phyloP scores from a whole-genome alignment of 2,329 filamentous ascomycete genomes.

The Pseudogymnoascus destructans region DNA sequence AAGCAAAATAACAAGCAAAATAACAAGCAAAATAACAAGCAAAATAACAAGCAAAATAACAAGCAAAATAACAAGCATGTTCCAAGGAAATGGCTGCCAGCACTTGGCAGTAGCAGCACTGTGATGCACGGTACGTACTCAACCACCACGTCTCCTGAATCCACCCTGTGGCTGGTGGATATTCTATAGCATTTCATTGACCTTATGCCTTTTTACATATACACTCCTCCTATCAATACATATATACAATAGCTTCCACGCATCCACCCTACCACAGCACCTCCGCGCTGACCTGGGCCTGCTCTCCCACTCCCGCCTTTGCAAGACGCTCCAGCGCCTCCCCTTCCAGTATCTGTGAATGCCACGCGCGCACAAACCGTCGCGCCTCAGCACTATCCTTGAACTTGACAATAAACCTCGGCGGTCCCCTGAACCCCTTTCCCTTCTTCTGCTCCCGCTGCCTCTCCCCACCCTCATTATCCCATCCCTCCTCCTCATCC shows the following conservation, averaged over 20 bases:
- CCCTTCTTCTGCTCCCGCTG: neutral
- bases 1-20: too few relatives aligned
- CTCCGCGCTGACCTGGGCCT: constrained; percentile 32
- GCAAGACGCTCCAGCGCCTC: neutral
- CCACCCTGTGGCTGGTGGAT: neutral
- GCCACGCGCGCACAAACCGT: constrained; percentile 39
- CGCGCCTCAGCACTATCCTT: constrained; percentile 25
- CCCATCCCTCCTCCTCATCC: neutral
- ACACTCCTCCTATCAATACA: neutral
- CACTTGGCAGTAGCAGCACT: neutral
- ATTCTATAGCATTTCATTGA: neutral
- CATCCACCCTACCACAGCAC: constrained; percentile 32
- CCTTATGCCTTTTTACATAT: neutral
- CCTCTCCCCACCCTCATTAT: neutral
- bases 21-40: too few relatives aligned
- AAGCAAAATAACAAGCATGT: constrained; percentile 3
- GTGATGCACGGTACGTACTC: neutral
- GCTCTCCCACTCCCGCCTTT: constrained; percentile 24
- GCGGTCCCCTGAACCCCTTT: constrained; percentile 10
- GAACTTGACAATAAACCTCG: constrained; percentile 24
- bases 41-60: too few relatives aligned
- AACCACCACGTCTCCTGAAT: neutral
- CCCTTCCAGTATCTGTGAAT: constrained; percentile 22
- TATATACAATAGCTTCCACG: constrained; percentile 1
- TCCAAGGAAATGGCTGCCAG: constrained; percentile 1